Base-by-base conservation (phyloP, 345 rosid species). In the Bruguiera gymnorhiza region DNA sequence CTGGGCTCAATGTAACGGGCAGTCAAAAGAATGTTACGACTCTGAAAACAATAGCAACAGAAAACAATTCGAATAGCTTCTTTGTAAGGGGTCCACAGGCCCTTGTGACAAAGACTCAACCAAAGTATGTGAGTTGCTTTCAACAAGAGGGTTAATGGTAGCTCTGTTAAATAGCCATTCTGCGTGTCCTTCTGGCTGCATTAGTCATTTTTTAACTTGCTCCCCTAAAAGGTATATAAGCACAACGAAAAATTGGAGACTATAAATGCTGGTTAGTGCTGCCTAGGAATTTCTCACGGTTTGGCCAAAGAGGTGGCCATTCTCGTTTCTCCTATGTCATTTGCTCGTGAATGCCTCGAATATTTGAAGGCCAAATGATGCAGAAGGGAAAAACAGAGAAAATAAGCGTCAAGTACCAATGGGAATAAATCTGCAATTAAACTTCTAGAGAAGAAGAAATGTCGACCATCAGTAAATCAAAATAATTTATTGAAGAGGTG, bases 61-160 rank as follows among this genome's bases (percentile, higher is more conserved):
- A 71, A 73, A 75, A 70, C 64, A 81, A 82, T 73, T 87, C 83
- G 64, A 75, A 81, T 76, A 89, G 93, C 87, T 89, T 91, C 86
- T 94, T 94, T 85, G 86, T 81, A 65, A 83, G 83, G 81, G 90
- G 89, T 75, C 96, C 96, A 18, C 95, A 87, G 65, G 82, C 86
- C 83, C 86, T 88, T 23, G 60, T 86, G 82, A 67, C 83, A 69
- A 80, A 85, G 60, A 63, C 83, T 64, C 86, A 63, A 67, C 74
- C 77, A 34, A 84, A 77, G 70, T 76, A 77, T 84, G 91, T 77
- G 75, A 88, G 85, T 84, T 86, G 69, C 79, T 67, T 68, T 46
- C 73, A 78, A 77, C 83, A 70, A 66, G 85, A 79, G 69, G 86
- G 83, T 71, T 86, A 80, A 86, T 85, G 66, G 78, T 72, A 82